These are phyloP conservation scores for Lasiodiplodia hormozganensis DNA, from an alignment of 2,329 filamentous ascomycete species.

Conservation along the genomic window DNA sequence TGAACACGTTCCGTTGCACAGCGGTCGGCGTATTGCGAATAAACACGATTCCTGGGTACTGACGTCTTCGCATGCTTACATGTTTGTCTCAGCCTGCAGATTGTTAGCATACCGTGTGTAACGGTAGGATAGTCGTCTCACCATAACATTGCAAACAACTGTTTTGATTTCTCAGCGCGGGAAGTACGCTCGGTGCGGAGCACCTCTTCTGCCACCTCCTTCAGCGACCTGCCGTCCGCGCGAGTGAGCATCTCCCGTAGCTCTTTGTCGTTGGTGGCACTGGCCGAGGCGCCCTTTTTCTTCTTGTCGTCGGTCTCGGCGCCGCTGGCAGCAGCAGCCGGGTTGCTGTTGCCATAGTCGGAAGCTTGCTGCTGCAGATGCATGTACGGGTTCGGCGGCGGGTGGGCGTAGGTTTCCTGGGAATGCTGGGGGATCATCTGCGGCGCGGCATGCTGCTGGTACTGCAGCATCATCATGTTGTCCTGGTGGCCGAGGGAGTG, in stretches of 20 bases:
- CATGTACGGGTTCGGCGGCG: conserved; percentile 26
- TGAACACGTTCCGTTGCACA: conserved; percentile 94
- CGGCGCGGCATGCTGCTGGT: conserved; percentile 16
- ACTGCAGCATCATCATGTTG: conserved; percentile 23
- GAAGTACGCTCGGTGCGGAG: conserved; percentile 81
- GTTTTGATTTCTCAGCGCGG: conserved; percentile 81
- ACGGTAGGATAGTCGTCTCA: conserved; percentile 53
- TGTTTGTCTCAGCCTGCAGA: conserved; percentile 71
- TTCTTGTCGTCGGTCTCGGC: conserved; percentile 51
- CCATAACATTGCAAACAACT: conserved; percentile 90
- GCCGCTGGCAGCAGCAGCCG: conserved; percentile 22
- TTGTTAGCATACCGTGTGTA: conserved; percentile 37
- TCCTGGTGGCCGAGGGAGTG: conserved; percentile 34
- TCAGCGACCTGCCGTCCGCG: conserved; percentile 71
- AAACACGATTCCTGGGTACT: conserved; percentile 90
- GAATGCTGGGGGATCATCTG: conserved; percentile 29
- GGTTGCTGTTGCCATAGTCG: conserved; percentile 10
- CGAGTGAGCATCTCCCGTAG: conserved; percentile 76
- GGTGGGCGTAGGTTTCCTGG: conserved; percentile 15
- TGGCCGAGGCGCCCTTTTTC: conserved; percentile 69
- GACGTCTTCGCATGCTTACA: conserved; percentile 81
- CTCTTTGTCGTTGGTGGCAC: conserved; percentile 81
- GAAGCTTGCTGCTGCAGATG: conserved; percentile 19
- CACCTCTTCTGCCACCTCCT: conserved; percentile 76
- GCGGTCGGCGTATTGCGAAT: conserved; percentile 91